phyloP scores from a whole-genome alignment of 23 red algal genomes.

The Gracilaria caudata region DNA sequence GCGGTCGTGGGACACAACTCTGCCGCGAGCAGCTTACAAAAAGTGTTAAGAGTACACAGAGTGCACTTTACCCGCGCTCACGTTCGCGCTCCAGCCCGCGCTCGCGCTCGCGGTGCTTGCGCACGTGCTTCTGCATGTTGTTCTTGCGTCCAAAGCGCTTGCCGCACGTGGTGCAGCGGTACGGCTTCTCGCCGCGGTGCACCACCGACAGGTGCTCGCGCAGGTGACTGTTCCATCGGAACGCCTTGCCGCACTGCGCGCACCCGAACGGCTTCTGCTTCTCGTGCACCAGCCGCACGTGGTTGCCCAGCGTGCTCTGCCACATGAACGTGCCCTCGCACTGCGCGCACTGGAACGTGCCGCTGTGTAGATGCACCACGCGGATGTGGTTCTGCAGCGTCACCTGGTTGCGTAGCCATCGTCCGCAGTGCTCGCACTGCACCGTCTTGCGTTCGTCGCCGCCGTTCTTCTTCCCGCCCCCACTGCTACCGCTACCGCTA shows the following conservation, averaged over 20 bases:
- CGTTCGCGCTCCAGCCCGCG: not conserved
- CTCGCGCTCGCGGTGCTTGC: conserved; percentile 40
- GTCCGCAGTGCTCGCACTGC: conserved; percentile 40
- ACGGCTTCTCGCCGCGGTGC: conserved; percentile 70
- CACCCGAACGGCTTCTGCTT: conserved; percentile 56
- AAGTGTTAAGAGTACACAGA: too few relatives aligned
- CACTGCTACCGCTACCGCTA: not conserved
- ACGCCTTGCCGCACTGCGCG: conserved; percentile 29
- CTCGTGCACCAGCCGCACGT: conserved; percentile 61
- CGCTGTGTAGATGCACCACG: conserved; percentile 59
- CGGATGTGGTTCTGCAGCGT: conserved; percentile 72
- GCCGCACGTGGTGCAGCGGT: conserved; percentile 47
- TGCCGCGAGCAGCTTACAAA: too few relatives aligned
- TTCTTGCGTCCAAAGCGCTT: conserved; percentile 71
- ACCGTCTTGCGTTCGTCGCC: conserved; percentile 18
- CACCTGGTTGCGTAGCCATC: conserved; percentile 45
- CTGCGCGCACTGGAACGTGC: conserved; percentile 42
- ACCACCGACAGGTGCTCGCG: conserved; percentile 55
- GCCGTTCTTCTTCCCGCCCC: not conserved
- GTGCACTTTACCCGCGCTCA: not conserved
- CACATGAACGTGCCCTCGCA: conserved; percentile 61
- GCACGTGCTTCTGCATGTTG: conserved; percentile 60
- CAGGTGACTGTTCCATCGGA: conserved; percentile 70
- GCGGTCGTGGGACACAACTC: too few relatives aligned
- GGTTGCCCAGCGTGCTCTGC: conserved; percentile 61